A percentile compares a stretch with the other conserved stretches of the same genome.
Conservation (phyloP, 75 land plant species). For the Cunninghamia lanceolata region DNA sequence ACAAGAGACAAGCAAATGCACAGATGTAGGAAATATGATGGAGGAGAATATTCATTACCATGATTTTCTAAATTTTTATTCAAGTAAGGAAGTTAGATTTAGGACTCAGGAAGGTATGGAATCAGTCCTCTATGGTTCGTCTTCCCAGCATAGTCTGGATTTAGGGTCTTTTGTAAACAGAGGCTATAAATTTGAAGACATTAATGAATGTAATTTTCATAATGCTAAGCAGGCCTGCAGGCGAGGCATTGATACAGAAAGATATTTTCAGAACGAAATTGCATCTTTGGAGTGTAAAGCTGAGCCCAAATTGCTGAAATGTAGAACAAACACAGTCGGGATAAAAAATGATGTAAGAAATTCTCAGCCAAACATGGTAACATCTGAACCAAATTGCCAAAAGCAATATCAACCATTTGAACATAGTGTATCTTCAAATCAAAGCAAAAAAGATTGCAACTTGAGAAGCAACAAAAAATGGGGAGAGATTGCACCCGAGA, state of each 20-base stretch:
- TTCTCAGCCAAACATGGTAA: background rate
- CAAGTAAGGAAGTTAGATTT: background rate
- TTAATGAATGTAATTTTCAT: background rate
- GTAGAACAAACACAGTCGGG: background rate
- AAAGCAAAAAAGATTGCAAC: background rate
- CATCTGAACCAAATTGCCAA: background rate
- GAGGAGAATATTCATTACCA: background rate
- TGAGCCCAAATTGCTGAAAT: background rate
- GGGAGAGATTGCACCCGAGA: background rate
- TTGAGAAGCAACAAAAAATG: background rate
- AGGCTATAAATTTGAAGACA: background rate
- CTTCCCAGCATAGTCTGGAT: background rate
- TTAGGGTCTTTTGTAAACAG: background rate
- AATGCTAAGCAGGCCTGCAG: background rate
- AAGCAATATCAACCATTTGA: background rate
- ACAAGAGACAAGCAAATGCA: background rate
- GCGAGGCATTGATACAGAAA: background rate
- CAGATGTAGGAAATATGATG: background rate
- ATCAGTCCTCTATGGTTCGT: background rate
- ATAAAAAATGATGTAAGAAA: background rate
- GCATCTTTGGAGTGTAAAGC: background rate
- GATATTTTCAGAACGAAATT: background rate
- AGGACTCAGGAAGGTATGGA: conserved; percentile 5
- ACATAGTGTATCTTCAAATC: background rate
- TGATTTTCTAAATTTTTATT: conserved; percentile 4